phyloP scores from a whole-genome alignment of 2,329 filamentous ascomycete genomes.

The Exophiala viscosa region DNA sequence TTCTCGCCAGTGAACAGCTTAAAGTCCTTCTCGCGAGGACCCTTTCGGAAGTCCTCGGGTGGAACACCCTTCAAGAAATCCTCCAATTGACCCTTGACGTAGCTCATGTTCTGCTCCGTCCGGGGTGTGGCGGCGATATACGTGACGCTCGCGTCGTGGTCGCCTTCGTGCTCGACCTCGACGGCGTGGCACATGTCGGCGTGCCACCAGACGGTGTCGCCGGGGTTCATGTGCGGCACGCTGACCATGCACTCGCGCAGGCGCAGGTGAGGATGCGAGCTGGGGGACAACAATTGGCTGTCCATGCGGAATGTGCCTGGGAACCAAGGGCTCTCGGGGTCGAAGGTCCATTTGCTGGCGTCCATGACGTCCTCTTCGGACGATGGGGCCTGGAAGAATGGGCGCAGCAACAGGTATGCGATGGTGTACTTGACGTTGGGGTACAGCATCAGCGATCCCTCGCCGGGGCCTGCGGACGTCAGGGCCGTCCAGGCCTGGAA shows the following conservation, averaged over 20 bases:
- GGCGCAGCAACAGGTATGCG: conserved; percentile 42
- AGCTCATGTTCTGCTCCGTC: conserved; percentile 31
- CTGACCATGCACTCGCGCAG: conserved; percentile 38
- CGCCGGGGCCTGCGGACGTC: conserved; percentile 33
- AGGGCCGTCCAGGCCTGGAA: conserved; percentile 46
- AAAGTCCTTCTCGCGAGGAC: conserved; percentile 13
- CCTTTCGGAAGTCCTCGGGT: conserved; percentile 37
- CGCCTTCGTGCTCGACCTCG: conserved; percentile 38
- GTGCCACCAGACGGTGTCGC: conserved; percentile 44
- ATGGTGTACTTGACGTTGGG: conserved; percentile 38
- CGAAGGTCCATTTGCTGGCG: conserved; percentile 37
- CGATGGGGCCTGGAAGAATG: conserved; percentile 39
- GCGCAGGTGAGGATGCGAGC: conserved; percentile 40
- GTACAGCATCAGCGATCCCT: conserved; percentile 41
- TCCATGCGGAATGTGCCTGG: conserved; percentile 37
- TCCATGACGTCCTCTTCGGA: conserved; percentile 35
- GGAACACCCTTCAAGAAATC: conserved; percentile 50
- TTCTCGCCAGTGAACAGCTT: conserved; percentile 18
- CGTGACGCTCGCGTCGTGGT: conserved; percentile 34
- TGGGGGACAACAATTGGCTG: conserved; percentile 44
- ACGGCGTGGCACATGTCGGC: conserved; percentile 41
- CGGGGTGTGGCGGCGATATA: conserved; percentile 39
- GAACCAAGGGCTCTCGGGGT: conserved; percentile 34
- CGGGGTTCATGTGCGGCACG: conserved; percentile 38
- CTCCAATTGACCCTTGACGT: conserved; percentile 48